Percentiles rank a stretch among this genome's conserved stretches.
phyloP scores from a whole-genome alignment of 2,329 filamentous ascomycete genomes.

The Sporothrix pallida region DNA sequence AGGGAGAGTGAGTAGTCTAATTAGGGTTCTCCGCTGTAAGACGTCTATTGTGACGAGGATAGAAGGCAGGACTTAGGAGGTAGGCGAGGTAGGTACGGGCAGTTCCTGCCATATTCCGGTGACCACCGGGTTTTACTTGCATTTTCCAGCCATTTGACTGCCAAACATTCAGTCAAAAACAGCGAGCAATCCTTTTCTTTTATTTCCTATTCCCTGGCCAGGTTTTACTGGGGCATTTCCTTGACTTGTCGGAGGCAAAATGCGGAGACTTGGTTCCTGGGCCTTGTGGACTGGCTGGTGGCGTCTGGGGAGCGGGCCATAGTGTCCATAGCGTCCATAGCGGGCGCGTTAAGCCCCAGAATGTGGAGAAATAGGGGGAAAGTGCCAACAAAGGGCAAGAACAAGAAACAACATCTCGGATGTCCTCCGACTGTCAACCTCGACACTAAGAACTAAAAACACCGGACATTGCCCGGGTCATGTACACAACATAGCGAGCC shows the following conservation, averaged over 20 bases:
- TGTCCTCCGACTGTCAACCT: background rate
- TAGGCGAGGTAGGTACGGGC: no score
- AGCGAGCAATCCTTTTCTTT: background rate
- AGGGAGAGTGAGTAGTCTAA: background rate
- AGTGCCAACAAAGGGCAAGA: background rate
- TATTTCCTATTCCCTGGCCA: background rate
- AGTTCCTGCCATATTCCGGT: background rate
- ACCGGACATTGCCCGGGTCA: conserved; percentile 9
- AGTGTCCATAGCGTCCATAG: conserved; percentile 4
- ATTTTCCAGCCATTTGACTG: background rate
- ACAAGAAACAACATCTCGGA: background rate
- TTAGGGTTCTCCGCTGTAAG: background rate
- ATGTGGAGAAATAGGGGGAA: background rate
- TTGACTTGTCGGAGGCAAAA: background rate
- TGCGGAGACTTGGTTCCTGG: conserved; percentile 16
- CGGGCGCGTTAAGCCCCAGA: background rate
- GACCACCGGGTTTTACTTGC: background rate
- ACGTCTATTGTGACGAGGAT: background rate
- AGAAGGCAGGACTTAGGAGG: no score
- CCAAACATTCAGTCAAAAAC: no score
- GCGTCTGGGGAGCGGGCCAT: conserved; percentile 3
- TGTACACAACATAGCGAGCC: background rate
- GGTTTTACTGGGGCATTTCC: background rate
- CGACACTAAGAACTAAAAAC: background rate
- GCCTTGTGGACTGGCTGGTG: background rate